phyloP scores from a whole-genome alignment of 2,329 filamentous ascomycete genomes.

The Epichloe sp. region DNA sequence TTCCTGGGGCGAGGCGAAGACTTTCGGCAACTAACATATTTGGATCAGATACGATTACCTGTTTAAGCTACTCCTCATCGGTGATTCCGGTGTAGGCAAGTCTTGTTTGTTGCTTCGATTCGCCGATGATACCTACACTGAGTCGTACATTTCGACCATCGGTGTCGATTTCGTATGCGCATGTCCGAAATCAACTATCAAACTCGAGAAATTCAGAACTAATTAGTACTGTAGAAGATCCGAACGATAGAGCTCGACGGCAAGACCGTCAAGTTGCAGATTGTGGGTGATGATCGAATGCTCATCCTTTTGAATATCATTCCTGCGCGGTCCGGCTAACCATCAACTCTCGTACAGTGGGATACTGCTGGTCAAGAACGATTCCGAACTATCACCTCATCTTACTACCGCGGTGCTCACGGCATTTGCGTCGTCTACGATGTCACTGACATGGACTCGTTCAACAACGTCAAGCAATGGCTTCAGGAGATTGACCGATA shows the following conservation, averaged over 20 bases:
- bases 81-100: constrained; percentile 99
- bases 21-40: constrained; percentile 11
- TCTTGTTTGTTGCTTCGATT: constrained; percentile 96
- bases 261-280: constrained; percentile 99
- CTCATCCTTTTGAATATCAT: neutral
- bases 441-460: constrained; percentile 99
- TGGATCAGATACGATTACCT: constrained; percentile 92
- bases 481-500: constrained; percentile 99
- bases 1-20: neutral
- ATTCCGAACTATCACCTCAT: constrained; percentile 98
- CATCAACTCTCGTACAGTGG: constrained; percentile 49
- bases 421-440: constrained; percentile 99
- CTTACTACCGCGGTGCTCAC: constrained; percentile 97
- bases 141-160: constrained; percentile 99
- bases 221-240: constrained; percentile 63
- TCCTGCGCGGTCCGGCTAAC: neutral
- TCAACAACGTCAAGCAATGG: constrained; percentile 99
- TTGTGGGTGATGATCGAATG: constrained; percentile 47
- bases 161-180: constrained; percentile 90
- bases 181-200: neutral
- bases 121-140: constrained; percentile 97
- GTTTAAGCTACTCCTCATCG: constrained; percentile 99
- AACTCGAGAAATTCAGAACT: constrained; percentile 4
- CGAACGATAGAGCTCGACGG: constrained; percentile 98
- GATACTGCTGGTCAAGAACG: constrained; percentile 98